Evolutionary conservation across 306 rosid species (phyloP).

Genomic region (Acmispon strigosus): DNA sequence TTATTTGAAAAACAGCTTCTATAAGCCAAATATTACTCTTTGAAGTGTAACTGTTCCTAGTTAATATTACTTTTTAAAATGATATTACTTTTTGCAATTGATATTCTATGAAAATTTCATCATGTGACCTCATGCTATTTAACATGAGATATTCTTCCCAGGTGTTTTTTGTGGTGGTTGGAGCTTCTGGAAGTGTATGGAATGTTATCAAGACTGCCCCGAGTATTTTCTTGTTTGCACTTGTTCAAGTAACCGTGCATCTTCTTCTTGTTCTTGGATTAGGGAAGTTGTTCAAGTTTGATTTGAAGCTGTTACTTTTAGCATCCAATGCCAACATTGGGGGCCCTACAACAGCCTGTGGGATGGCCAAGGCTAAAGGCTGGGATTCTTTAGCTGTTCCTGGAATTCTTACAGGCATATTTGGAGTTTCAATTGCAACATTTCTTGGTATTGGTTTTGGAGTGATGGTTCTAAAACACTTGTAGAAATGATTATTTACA

Average conservation of each 20-base stretch:
- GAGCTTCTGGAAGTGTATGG: constrained; percentile 69
- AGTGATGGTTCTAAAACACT: constrained; percentile 40
- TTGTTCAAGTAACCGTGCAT: constrained; percentile 65
- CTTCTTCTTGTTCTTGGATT: constrained; percentile 48
- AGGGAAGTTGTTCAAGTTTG: constrained; percentile 53
- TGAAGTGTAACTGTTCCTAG: too few relatives aligned
- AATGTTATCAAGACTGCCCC: constrained; percentile 58
- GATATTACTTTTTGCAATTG: too few relatives aligned
- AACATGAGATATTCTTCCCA: constrained; percentile 5
- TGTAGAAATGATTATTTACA: constrained; percentile 12
- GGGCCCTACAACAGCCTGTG: constrained; percentile 83
- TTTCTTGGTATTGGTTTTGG: constrained; percentile 67
- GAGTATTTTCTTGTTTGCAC: constrained; percentile 57
- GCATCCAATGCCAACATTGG: constrained; percentile 86
- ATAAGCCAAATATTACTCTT: too few relatives aligned
- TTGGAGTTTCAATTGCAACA: constrained; percentile 59
- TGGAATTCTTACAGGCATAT: constrained; percentile 67
- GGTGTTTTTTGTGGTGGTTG: constrained; percentile 61
- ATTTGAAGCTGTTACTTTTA: constrained; percentile 51
- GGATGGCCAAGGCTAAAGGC: constrained; percentile 73
- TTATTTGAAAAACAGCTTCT: too few relatives aligned
- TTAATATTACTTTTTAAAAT: not conserved
- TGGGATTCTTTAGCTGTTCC: constrained; percentile 71
- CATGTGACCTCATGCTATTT: not conserved
- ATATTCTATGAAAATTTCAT: not conserved